Base-by-base conservation (phyloP, 2,329 filamentous ascomycete genomes). In the Colletotrichum sp. region DNA sequence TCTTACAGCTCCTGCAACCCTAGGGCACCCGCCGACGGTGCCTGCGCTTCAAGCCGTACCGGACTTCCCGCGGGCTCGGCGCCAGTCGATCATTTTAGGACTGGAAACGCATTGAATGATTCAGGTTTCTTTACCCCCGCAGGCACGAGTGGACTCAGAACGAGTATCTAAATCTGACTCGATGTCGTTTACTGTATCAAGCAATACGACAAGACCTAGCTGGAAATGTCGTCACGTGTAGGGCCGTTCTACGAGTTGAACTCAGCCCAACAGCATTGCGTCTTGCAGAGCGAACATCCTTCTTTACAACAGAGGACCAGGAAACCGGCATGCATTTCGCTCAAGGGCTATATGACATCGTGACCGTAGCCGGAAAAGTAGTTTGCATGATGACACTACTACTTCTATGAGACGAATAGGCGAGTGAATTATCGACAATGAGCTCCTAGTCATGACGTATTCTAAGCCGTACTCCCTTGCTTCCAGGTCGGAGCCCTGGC, bases 371-470 rank as follows among this genome's bases (percentile, higher is more conserved):
- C 15, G 18, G 0, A 21, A n/a, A 8, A 6, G 9, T 7, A n/a
- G 9, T 4, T n/a, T n/a, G 15, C 39, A n/a, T 49, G 18, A n/a
- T 12, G 4, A 12, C 1, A 21, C 5, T 1, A 49, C 39, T 49
- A 12, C 39, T n/a, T 6, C 10, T 49, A 6, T 1, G 39, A 21
- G 18, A 7, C 18, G 1, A n/a, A 6, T 16, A 44, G 9, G 18
- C 18, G 8, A n/a, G 8, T n/a, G 9, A 2, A 4, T 12, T 7
- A 3, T n/a, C 9, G 6, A 5, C 6, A 0, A 12, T 49, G 39
- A 21, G 44, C n/a, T 13, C 2, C 44, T 52, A 52, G 10, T 21
- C 10, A 52, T 21, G 44, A 21, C 44, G 44, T 52, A 52, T 52
- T 52, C 44, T 52, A 8, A 52, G 10, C 3, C 44, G 10, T 1